Base-by-base conservation (phyloP, 2,329 filamentous ascomycete species). In the Colletotrichum acutatum region DNA sequence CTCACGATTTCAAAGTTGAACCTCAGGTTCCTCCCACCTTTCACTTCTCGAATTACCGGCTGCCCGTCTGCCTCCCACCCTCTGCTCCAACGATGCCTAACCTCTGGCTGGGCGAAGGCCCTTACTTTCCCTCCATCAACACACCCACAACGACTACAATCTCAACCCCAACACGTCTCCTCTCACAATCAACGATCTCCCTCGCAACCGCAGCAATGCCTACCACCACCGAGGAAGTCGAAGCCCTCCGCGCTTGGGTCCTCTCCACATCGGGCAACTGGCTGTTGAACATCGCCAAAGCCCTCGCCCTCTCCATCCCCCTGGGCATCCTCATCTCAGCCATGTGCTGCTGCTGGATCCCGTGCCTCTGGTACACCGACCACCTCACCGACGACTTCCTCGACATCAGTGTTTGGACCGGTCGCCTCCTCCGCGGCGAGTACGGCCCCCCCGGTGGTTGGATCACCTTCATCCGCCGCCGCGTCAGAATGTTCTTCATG, bases 321-420 rank as follows among this genome's bases (percentile, higher is more conserved):
- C 16, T 71, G 34, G 75, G 75, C 30, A 24, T 76, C 22, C 5
- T 72, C 57, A n/a, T 76, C 30, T 74, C 75, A n/a, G 28, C 70
- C 19, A n/a, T 74, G 42, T 67, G 52, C 32, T 76, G 75, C 67
- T 76, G 74, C 75, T 76, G 75, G 75, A 30, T 53, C 5, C 63
- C 69, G 19, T 76, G 70, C 65, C 16, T 75, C 3, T 74, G 66
- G 32, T 70, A 73, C 68, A 46, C 32, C 46, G 58, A 68, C 58
- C 37, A 68, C 30, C 52, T 69, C 53, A 52, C 54, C n/a, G 37
- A 63, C 58, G 34, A 12, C 16, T 54, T 66, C 34, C 32, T 32
- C 65, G 24, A 59, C 53, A 19, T 46, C 42, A 49, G 42, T 4
- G 42, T 49, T 7, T 49, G 42, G 14, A 54, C 26, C 8, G 24